Conservation (phyloP, 2,329 filamentous ascomycete species). For the Fusarium sp. region DNA sequence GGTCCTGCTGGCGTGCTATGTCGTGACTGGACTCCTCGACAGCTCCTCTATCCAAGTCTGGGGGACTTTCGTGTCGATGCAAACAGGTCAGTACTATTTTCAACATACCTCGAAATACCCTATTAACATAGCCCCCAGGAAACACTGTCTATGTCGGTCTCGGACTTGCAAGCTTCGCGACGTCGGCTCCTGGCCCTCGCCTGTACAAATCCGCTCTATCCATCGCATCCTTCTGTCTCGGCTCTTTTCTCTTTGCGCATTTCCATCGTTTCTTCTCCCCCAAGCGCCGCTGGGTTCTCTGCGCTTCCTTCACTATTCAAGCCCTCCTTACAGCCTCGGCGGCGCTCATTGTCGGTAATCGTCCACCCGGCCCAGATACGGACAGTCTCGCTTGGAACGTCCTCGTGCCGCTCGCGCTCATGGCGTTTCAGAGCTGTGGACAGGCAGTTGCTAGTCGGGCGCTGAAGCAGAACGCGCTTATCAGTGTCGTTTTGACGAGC, state of each 20-base stretch:
- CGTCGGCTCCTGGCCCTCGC: slow-evolving; percentile 59
- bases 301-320: slow-evolving; percentile 65
- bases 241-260: slow-evolving; percentile 74
- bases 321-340: slow-evolving; percentile 59
- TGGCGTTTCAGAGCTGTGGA: slow-evolving; percentile 81
- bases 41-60: slow-evolving; percentile 79
- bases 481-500: slow-evolving; percentile 81
- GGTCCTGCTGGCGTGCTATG: slow-evolving; percentile 74
- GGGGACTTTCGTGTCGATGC: slow-evolving; percentile 85
- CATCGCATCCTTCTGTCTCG: slow-evolving; percentile 74
- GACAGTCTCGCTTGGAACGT: slow-evolving; percentile 65
- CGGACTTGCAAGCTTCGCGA: slow-evolving; percentile 53
- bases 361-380: slow-evolving; percentile 49
- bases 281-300: slow-evolving; percentile 71
- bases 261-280: slow-evolving; percentile 70
- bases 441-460: slow-evolving; percentile 80
- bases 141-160: slow-evolving; percentile 84
- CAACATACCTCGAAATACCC: neutral
- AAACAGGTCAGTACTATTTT: slow-evolving; percentile 67
- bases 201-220: slow-evolving; percentile 65
- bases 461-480: slow-evolving; percentile 73
- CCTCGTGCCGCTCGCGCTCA: slow-evolving; percentile 71
- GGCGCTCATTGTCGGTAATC: slow-evolving; percentile 61
- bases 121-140: slow-evolving; percentile 50
- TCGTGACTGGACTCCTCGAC: slow-evolving; percentile 80